Evolutionary conservation across 2,329 filamentous ascomycete species (phyloP).

Genomic region (Pseudocercospora musae): DNA sequence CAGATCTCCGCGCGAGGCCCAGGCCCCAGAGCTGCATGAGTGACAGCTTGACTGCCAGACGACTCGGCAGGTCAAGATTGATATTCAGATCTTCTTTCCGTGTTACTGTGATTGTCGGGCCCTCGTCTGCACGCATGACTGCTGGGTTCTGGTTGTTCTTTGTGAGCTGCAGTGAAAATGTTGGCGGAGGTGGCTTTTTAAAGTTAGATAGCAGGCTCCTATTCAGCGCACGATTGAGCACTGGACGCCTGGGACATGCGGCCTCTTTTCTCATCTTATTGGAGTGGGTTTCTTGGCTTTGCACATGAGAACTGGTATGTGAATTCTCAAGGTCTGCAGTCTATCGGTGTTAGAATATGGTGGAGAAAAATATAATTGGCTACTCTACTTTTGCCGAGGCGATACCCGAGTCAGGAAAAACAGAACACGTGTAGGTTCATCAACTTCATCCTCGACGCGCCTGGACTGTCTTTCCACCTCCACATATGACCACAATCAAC

Average conservation of each 20-base stretch:
- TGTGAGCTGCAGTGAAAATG: not conserved
- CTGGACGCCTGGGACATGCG: not conserved
- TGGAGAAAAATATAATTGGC: no score
- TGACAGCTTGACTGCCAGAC: constrained; percentile 31
- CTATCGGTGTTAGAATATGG: no score
- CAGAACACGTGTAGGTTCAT: no score
- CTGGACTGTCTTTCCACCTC: not conserved
- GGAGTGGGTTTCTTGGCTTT: not conserved
- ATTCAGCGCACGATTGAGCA: not conserved
- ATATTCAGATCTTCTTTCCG: not conserved
- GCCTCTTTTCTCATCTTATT: not conserved
- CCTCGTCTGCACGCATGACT: not conserved
- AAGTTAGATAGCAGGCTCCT: not conserved
- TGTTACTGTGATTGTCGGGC: not conserved
- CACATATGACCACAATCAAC: not conserved
- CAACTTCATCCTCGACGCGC: not conserved
- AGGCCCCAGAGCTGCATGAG: not conserved
- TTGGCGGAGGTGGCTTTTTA: not conserved
- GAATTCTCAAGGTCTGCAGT: not conserved
- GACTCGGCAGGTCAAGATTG: not conserved
- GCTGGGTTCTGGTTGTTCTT: not conserved
- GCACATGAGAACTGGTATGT: not conserved
- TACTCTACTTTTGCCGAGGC: not conserved
- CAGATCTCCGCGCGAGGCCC: not conserved
- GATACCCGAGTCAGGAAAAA: not conserved